Base-by-base conservation (phyloP, 106 monocot genomes). In the Xerophyta viscosa region DNA sequence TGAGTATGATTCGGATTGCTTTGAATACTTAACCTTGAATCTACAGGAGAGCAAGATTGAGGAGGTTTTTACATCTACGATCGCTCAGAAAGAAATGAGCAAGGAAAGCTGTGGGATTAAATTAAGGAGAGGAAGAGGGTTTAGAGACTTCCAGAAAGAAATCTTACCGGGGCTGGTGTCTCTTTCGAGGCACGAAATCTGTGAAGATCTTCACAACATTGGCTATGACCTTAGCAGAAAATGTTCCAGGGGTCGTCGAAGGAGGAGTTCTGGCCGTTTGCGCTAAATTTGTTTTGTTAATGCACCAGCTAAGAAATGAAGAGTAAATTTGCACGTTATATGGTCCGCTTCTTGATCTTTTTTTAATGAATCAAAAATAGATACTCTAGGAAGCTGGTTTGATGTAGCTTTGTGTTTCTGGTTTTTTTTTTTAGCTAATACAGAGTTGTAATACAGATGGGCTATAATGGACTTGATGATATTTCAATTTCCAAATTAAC, bases 171-270 rank as follows among this genome's bases (percentile, higher is more conserved):
- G 92, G n/a, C 22, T 92, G 25, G 76, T 74, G 8, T 70, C 86
- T 8, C 87, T 92, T 30, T 79, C 82, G 8, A 66, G 92, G 68
- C 78, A 82, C 28, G 92, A 92, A 48, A 87, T 92, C 24, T 79
- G 82, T 33, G 92, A 92, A 37, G 92, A 92, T 24, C 50, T 92
- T 66, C 79, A 92, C 36, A 53, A 64, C 52, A 87, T 92, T 14
- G 76, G 66, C 27, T 49, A 87, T 33, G 70, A 70, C 66, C 54
- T 65, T 0, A 64, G 71, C 26, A 86, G 60, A 61, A 74, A 55
- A 6, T 42, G 66, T 41, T 48, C 61, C 0, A 64, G 67, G 49
- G 74, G 52, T 7, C 14, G 42, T 4, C 48, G 66, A 17, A 47
- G 55, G 11, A 62, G 64, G 53, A 41, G 64, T 7, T 74, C 66